Base-by-base conservation (phyloP, 139 green algal species). In the Prasinococcaceae sp. region DNA sequence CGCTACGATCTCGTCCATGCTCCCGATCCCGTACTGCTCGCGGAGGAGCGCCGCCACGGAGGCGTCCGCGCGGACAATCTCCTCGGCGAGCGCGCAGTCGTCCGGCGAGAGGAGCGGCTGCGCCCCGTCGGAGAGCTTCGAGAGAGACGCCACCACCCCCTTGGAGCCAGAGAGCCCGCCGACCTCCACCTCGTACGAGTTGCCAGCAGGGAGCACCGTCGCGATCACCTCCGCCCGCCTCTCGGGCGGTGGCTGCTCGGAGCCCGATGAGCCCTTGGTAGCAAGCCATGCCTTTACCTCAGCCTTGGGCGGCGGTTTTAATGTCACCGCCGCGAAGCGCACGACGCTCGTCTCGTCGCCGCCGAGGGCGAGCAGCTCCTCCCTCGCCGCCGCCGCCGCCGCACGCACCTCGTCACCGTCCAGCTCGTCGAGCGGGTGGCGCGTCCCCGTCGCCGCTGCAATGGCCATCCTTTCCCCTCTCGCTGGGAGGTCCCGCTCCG, bases 71-170 rank as follows among this genome's bases (percentile, higher is more conserved):
- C 63, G 63, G 22, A 56, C 44, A 17, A 63, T 55, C 6, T 48
- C 58, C 72, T 92, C 82, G 0, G 72, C 71, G 10, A 81, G 55
- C 20, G 42, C 10, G 57, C 69, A 76, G 52, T 92, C 80, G 29
- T 83, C 77, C 17, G 77, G 65, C 2, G 65, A 79, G 28, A 78
- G 63, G 37, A 74, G 76, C 0, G 77, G 74, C 41, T 90, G 46
- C 46, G 16, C 22, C 19, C 46, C 46, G 9, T 17, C 14, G 16
- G 46, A 8, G 76, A 46, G 82, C 55, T 1, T 72, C 79, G 9
- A 48, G 8, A 9, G 8, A n/a, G n/a, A n/a, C n/a, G n/a, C n/a
- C n/a, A n/a, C n/a, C 41, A 10, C 41, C 41, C 9, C 22, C 41
- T 6, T 8, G 41, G 41, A 48, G 41, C 9, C 9, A 8, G 41